phyloP scores from a whole-genome alignment of 768 basidiomycete species.

The Lactifluus piperatus region DNA sequence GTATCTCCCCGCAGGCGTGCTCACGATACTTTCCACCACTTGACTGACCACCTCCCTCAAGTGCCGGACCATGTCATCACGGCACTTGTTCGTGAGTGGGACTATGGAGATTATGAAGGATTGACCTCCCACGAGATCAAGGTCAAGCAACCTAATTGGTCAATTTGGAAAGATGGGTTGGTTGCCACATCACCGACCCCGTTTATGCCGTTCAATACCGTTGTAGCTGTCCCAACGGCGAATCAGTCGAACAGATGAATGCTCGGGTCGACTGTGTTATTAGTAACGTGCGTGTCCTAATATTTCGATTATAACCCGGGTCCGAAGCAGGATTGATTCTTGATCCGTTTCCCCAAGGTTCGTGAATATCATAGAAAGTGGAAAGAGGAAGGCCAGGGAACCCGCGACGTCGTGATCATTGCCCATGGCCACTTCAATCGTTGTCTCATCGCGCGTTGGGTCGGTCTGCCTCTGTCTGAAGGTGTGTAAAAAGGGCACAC shows the following conservation, averaged over 20 bases:
- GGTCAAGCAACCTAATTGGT: slow-evolving; percentile 50
- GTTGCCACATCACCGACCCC: slow-evolving; percentile 14
- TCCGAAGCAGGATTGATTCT: background rate
- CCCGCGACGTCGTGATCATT: slow-evolving; percentile 79
- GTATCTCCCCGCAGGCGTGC: slow-evolving; percentile 88
- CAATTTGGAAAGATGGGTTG: slow-evolving; percentile 82
- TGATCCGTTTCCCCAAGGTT: slow-evolving; percentile 36
- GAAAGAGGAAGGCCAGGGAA: slow-evolving; percentile 54
- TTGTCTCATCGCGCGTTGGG: slow-evolving; percentile 76
- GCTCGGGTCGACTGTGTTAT: slow-evolving; percentile 72
- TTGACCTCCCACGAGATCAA: slow-evolving; percentile 72
- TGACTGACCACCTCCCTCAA: slow-evolving; percentile 46
- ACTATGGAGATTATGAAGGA: slow-evolving; percentile 89
- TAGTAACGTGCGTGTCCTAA: slow-evolving; percentile 39
- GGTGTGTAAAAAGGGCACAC: slow-evolving; percentile 30
- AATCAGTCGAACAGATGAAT: slow-evolving; percentile 74
- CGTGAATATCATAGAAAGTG: slow-evolving; percentile 65
- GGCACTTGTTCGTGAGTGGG: slow-evolving; percentile 76
- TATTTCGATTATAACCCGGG: background rate
- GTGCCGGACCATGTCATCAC: slow-evolving; percentile 47
- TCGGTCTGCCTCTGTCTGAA: slow-evolving; percentile 50
- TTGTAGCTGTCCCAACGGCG: slow-evolving; percentile 77
- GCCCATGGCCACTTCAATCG: slow-evolving; percentile 85
- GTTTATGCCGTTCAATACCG: background rate
- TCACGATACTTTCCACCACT: slow-evolving; percentile 74